Evolutionary conservation across 2,329 filamentous ascomycete species (phyloP), one percentile per base, ranked within the genome.

Genomic region (Falciphora oryzae): DNA sequence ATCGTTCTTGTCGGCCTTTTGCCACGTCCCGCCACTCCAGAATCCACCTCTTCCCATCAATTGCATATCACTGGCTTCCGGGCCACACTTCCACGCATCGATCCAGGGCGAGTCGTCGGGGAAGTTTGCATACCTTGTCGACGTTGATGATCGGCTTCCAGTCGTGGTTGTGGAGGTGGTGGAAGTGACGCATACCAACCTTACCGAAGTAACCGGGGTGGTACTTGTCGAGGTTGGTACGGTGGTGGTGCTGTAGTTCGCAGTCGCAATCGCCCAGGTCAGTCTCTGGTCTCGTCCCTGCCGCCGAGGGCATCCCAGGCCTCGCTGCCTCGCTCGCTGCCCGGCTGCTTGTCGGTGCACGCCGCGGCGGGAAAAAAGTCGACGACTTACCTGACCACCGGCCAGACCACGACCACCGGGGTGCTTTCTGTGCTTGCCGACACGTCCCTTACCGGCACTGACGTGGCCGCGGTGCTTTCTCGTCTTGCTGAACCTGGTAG

Each of bases 181-280:
- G 94, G 91, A 97, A 97, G 85, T 94, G 89, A 77, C 91, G 86
- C 91, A 94, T 94, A 84, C 91, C 90, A 74, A 94, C 91, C 85
- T 97, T 97, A 83, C 92, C 92, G 83, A 97, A 98, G 91, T 98
- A 98, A 92, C 95, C 95, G 69, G 94, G 93, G 79, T 96, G 92
- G 89, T 94, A 96, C 82, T 95, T 93, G 73, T 82, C 80, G 68
- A 82, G 71, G 85, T 96, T 96, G 77, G 92, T 96, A 73, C 92
- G 83, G 89, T 96, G 92, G 85, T 99, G 95, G 86, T 99, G 95
- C 85, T 82, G 67, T 70, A 65, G 64, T 65, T 53, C 65, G 65
- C 65, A 29, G 67, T 70, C 67, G 70, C 62, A 28, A 27, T 58
- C 56, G 53, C 61, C 10, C 22, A n/a, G 31, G 35, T 63, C 57